Evolutionary conservation across 441 rosid genomes (phyloP), one percentile per base, ranked within the genome.

Genomic region (Erodium trifolium): DNA sequence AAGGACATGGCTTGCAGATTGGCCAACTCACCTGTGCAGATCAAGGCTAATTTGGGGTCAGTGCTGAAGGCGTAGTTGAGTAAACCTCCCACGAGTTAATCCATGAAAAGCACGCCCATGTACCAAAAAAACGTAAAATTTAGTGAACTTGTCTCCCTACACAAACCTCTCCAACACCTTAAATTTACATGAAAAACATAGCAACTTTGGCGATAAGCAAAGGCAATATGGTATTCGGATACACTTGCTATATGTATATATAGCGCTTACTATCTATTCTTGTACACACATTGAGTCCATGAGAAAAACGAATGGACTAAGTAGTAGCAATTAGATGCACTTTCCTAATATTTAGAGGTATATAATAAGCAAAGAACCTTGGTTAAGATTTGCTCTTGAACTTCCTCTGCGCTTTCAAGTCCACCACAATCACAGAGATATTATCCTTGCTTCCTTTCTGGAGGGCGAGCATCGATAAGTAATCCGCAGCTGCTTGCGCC

Each of bases 371-470:
- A 31, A 31, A 31, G 10, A 59, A 18, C 63, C 63, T 59, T 18
- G 63, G 17, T 55, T 16, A 91, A 16, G 91, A 75, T 78, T 85
- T 86, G 77, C 79, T 82, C 84, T 84, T 89, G 81, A 83, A 83
- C 84, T 92, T 92, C 85, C 96, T 84, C 68, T 87, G 98, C 60
- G 89, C 85, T 82, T 87, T 90, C 80, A 90, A 84, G 78, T 92
- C 98, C 70, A 92, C 87, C 64, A 90, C 95, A 0, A 90, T 72
- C 18, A 92, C 85, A 2, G 86, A 84, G 63, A 88, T 84, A 75
- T 90, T 92, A 68, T 90, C 98, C 75, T 90, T 87, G 85, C 92
- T 87, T 75, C 98, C 98, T 60, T 87, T 92, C 37, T 85, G 95
- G 55, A 86, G 81, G 49, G 98, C 98, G 10, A 87, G 87, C 68